Conservation (phyloP, 2,329 filamentous ascomycete genomes). For the Cadophora luteo-olivacea region DNA sequence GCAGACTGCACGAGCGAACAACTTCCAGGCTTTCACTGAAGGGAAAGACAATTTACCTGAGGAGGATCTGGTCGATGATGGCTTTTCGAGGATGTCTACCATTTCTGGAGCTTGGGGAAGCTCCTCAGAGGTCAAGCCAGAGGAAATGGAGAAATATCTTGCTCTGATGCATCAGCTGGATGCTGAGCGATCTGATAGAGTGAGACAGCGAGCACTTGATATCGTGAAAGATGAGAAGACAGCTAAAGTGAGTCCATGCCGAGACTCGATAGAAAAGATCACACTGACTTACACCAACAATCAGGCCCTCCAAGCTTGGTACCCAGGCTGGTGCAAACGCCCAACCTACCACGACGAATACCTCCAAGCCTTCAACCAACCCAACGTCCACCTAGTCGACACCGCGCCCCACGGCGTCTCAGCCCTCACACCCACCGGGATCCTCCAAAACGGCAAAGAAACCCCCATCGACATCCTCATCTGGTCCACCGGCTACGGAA, state of each 20-base stretch:
- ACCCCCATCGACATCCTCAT: constrained; percentile 56
- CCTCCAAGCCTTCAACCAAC: constrained; percentile 62
- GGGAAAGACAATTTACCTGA: constrained; percentile 51
- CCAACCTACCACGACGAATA: constrained; percentile 68
- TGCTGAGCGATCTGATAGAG: constrained; percentile 47
- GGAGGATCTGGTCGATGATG: constrained; percentile 47
- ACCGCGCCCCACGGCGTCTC: constrained; percentile 61
- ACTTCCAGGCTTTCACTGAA: constrained; percentile 48
- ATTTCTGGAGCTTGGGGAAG: constrained; percentile 22
- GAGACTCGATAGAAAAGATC: background rate
- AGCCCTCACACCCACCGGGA: constrained; percentile 51
- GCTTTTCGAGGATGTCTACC: constrained; percentile 20
- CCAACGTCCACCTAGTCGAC: constrained; percentile 65
- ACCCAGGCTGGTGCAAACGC: constrained; percentile 67
- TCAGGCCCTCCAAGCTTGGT: constrained; percentile 55
- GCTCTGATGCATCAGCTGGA: constrained; percentile 41
- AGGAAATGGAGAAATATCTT: constrained; percentile 16
- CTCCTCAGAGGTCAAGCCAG: constrained; percentile 14
- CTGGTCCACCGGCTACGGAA: constrained; percentile 50
- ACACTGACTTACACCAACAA: background rate
- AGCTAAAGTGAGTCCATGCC: constrained; percentile 50
- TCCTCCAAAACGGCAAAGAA: constrained; percentile 55
- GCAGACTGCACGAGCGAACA: constrained; percentile 54
- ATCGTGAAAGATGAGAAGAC: constrained; percentile 59
- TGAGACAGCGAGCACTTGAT: constrained; percentile 55